Evolutionary conservation across 2,329 filamentous ascomycete species (phyloP).

Genomic region (Aspergillus pseudoterreus): DNA sequence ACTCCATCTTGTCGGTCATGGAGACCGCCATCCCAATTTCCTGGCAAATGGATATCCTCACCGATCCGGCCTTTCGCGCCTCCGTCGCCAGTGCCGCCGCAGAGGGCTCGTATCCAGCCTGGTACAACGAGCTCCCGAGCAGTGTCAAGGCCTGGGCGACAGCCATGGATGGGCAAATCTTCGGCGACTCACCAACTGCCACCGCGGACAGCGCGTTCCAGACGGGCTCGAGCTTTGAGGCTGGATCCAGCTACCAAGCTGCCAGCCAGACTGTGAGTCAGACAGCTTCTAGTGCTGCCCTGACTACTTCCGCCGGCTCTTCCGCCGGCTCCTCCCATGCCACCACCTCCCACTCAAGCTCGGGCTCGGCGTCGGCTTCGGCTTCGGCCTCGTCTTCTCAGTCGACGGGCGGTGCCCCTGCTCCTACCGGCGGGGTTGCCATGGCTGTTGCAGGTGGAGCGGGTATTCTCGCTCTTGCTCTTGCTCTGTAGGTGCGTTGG

Average conservation of each 20-base stretch:
- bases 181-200: conserved; percentile 5
- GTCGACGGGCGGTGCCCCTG: conserved; percentile 11
- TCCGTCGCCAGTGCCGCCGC: conserved; percentile 21
- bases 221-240: background rate
- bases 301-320: background rate
- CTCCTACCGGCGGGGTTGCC: conserved; percentile 11
- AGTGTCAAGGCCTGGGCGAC: conserved; percentile 20
- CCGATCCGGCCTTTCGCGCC: conserved; percentile 15
- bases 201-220: conserved; percentile 1
- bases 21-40: conserved; percentile 25
- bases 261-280: background rate
- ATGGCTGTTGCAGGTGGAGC: conserved; percentile 18
- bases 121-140: conserved; percentile 25
- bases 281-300: background rate
- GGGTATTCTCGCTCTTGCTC: conserved; percentile 19
- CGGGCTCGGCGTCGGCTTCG: background rate
- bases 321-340: background rate
- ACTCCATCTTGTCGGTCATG: conserved; percentile 22
- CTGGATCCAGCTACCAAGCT: conserved; percentile 1
- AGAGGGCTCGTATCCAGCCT: conserved; percentile 21
- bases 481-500: conserved; percentile 17
- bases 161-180: background rate
- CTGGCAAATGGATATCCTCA: conserved; percentile 14
- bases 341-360: background rate
- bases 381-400: conserved; percentile 2